phyloP scores from a whole-genome alignment of 2,329 filamentous ascomycete genomes.

The Talaromyces sp. region DNA sequence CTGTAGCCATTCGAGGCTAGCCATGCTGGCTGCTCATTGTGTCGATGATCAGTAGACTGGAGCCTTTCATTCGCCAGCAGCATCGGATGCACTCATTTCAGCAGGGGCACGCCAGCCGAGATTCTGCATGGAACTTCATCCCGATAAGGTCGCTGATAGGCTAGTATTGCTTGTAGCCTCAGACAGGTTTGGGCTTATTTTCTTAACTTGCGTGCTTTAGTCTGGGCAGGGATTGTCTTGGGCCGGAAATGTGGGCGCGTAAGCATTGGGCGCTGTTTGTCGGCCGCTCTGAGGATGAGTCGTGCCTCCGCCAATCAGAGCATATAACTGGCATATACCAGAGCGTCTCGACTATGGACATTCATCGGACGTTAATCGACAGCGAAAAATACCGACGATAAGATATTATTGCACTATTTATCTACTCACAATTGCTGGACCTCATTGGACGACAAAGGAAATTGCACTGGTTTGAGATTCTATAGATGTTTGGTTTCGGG shows the following conservation, averaged over 20 bases:
- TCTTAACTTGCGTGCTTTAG: background rate
- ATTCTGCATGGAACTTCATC: background rate
- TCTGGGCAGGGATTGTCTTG: slow-evolving; percentile 2
- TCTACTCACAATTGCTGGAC: background rate
- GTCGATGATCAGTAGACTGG: background rate
- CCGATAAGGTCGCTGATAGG: slow-evolving; percentile 9
- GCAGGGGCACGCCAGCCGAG: slow-evolving; percentile 12
- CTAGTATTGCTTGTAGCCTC: background rate
- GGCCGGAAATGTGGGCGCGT: slow-evolving; percentile 12
- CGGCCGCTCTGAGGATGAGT: background rate
- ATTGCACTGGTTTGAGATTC: slow-evolving; percentile 1
- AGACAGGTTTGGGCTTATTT: background rate
- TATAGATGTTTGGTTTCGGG: slow-evolving; percentile 7
- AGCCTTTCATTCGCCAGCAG: slow-evolving; percentile 14
- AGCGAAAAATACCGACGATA: background rate
- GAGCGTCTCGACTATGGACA: background rate
- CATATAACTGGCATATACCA: background rate
- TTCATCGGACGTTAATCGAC: background rate
- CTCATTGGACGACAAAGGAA: background rate
- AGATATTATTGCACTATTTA: background rate
- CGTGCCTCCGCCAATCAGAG: slow-evolving; percentile 10
- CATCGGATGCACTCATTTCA: background rate
- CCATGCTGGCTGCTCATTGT: slow-evolving; percentile 2
- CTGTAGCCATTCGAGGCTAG: slow-evolving; percentile 10
- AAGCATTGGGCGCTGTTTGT: slow-evolving; percentile 10